phyloP scores from a whole-genome alignment of 768 basidiomycete genomes.

The Suillus subalutaceus region DNA sequence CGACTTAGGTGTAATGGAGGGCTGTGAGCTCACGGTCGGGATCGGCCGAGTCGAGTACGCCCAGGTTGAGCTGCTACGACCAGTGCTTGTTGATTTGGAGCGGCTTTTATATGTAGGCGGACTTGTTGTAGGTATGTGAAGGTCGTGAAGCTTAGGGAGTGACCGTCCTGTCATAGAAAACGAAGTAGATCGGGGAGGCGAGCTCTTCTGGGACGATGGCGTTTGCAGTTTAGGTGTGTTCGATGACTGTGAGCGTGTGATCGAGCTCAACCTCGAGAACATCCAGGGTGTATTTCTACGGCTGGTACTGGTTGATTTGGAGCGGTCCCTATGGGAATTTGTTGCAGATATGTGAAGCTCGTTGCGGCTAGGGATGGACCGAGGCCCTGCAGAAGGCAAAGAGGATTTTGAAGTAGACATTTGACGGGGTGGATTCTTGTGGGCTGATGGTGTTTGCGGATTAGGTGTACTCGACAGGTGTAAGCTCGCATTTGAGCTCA shows the following conservation, averaged over 20 bases:
- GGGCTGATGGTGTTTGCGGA: constrained; percentile 25
- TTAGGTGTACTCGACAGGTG: constrained; percentile 29
- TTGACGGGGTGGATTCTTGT: constrained; percentile 19
- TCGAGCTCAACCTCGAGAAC: constrained; percentile 30
- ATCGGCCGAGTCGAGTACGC: constrained; percentile 31
- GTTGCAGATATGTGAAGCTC: constrained; percentile 35
- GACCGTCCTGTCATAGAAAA: constrained; percentile 27
- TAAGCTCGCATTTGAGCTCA: constrained; percentile 25
- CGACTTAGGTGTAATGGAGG: constrained; percentile 30
- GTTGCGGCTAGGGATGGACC: constrained; percentile 32
- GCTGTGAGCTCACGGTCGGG: constrained; percentile 26
- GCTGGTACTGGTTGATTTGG: constrained; percentile 28
- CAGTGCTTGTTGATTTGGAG: constrained; percentile 28
- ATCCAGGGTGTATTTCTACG: constrained; percentile 30
- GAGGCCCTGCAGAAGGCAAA: constrained; percentile 26
- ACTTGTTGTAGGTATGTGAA: constrained; percentile 34
- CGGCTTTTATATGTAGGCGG: constrained; percentile 34
- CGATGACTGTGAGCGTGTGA: constrained; percentile 24
- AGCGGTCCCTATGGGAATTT: constrained; percentile 33
- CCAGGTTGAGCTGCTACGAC: constrained; percentile 29
- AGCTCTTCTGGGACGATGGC: constrained; percentile 22
- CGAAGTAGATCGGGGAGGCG: constrained; percentile 29
- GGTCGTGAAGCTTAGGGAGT: constrained; percentile 31
- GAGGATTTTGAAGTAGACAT: constrained; percentile 21
- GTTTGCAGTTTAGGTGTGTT: constrained; percentile 28